phyloP scores from a whole-genome alignment of 441 rosid genomes.

The Populus trichocarpa region DNA sequence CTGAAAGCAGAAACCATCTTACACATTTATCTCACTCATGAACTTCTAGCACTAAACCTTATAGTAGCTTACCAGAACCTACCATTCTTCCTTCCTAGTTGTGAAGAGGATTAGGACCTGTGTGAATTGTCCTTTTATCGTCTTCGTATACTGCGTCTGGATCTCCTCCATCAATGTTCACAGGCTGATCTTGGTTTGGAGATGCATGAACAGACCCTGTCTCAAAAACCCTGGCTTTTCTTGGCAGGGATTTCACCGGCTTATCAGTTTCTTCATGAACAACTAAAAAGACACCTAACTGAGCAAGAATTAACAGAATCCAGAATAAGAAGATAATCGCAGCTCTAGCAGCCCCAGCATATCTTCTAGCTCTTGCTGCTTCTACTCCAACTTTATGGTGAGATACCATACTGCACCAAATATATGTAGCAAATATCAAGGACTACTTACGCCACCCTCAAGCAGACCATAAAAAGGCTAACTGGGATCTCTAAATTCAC shows the following conservation, averaged over 20 bases:
- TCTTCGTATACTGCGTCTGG: slow-evolving; percentile 51
- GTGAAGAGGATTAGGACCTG: slow-evolving; percentile 97
- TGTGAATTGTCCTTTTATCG: slow-evolving; percentile 76
- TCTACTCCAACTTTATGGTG: slow-evolving; percentile 20
- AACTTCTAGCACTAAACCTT: slow-evolving; percentile 13
- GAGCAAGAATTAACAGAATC: slow-evolving; percentile 43
- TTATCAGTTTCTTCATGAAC: slow-evolving; percentile 31
- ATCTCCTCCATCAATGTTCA: slow-evolving; percentile 29
- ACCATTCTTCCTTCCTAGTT: slow-evolving; percentile 46
- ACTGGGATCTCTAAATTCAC: neutral
- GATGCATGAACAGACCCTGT: slow-evolving; percentile 29
- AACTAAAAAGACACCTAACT: slow-evolving; percentile 36
- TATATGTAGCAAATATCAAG: neutral
- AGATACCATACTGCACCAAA: slow-evolving; percentile 38
- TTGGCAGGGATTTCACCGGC: slow-evolving; percentile 28
- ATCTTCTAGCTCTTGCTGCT: slow-evolving; percentile 23
- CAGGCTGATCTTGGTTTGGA: slow-evolving; percentile 20
- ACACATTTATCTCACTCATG: slow-evolving; percentile 13
- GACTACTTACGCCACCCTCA: neutral
- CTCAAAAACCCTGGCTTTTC: slow-evolving; percentile 44
- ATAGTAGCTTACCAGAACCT: slow-evolving; percentile 6
- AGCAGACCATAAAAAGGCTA: slow-evolving; percentile 1
- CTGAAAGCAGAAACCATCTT: slow-evolving; percentile 17
- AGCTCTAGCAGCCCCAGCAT: slow-evolving; percentile 10
- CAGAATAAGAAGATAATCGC: slow-evolving; percentile 35